These are phyloP conservation scores for Simplicillium aogashimaense DNA, from an alignment of 2,329 filamentous ascomycete genomes.

Conservation along the genomic window DNA sequence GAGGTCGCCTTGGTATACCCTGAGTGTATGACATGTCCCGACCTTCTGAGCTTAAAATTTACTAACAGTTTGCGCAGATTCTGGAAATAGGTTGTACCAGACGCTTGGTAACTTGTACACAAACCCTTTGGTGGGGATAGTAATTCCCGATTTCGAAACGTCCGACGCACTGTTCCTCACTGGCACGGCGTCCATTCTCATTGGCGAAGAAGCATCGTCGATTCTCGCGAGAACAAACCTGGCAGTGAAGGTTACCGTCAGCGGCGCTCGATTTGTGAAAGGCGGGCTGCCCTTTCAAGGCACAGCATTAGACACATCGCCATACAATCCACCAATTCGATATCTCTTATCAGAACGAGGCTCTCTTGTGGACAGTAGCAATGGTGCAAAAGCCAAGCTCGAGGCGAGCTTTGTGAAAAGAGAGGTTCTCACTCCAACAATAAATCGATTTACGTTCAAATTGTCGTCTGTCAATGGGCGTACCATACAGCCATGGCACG, in stretches of 20 bases:
- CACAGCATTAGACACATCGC: slow-evolving; percentile 46
- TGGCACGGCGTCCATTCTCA: slow-evolving; percentile 55
- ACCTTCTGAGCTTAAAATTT: neutral
- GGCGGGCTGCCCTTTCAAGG: slow-evolving; percentile 62
- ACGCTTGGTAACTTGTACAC: slow-evolving; percentile 66
- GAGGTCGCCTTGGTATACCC: slow-evolving; percentile 57
- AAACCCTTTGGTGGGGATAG: slow-evolving; percentile 58
- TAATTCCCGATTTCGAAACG: slow-evolving; percentile 64
- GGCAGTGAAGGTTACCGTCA: slow-evolving; percentile 57
- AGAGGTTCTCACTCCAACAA: slow-evolving; percentile 51
- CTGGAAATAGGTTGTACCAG: slow-evolving; percentile 76
- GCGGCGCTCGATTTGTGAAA: slow-evolving; percentile 50
- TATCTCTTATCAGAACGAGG: slow-evolving; percentile 49
- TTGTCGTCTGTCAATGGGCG: slow-evolving; percentile 13
- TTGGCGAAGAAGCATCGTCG: slow-evolving; percentile 50
- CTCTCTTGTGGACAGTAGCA: slow-evolving; percentile 6
- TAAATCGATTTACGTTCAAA: slow-evolving; percentile 52
- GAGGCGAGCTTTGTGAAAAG: slow-evolving; percentile 49
- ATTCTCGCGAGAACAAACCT: slow-evolving; percentile 63
- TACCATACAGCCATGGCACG: slow-evolving; percentile 35
- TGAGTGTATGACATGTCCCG: slow-evolving; percentile 39
- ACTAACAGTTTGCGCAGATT: slow-evolving; percentile 31
- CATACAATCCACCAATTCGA: slow-evolving; percentile 70
- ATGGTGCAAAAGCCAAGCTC: slow-evolving; percentile 9
- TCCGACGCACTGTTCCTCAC: slow-evolving; percentile 68